Conservation (phyloP, 2,329 filamentous ascomycete species). For the Phoma herbarum region DNA sequence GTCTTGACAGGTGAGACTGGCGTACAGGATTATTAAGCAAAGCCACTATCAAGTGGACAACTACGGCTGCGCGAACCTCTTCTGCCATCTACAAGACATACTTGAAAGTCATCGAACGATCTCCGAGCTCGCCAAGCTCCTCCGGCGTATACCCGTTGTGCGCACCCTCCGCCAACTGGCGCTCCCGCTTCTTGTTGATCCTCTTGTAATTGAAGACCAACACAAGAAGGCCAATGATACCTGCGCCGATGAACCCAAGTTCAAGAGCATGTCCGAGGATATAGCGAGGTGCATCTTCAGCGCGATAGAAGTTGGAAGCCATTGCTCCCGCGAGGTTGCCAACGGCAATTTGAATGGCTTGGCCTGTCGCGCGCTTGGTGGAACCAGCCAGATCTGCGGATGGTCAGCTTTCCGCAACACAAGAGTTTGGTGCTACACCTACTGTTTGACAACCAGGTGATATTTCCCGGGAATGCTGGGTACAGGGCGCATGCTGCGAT, state of each 20-base stretch:
- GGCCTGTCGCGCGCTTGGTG: slow-evolving; percentile 61
- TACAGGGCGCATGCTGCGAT: slow-evolving; percentile 51
- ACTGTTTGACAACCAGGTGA: slow-evolving; percentile 64
- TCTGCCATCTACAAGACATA: slow-evolving; percentile 62
- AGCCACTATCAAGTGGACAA: not conserved
- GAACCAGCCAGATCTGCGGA: slow-evolving; percentile 61
- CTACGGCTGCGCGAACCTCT: not conserved
- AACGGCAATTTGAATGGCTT: slow-evolving; percentile 59
- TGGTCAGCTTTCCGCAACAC: slow-evolving; percentile 16
- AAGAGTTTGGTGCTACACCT: slow-evolving; percentile 11
- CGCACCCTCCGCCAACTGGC: slow-evolving; percentile 47
- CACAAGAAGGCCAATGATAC: slow-evolving; percentile 56
- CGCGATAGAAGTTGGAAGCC: slow-evolving; percentile 75
- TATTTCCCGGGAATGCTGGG: slow-evolving; percentile 50
- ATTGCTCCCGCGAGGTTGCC: slow-evolving; percentile 65
- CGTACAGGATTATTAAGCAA: slow-evolving; percentile 57
- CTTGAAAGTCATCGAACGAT: slow-evolving; percentile 69
- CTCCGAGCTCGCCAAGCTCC: slow-evolving; percentile 67
- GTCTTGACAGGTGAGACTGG: slow-evolving; percentile 57
- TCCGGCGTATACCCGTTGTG: slow-evolving; percentile 57
- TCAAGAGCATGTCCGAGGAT: slow-evolving; percentile 62
- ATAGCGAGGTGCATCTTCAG: slow-evolving; percentile 59
- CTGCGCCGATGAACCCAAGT: slow-evolving; percentile 59
- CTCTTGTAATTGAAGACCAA: slow-evolving; percentile 62
- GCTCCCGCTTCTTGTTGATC: slow-evolving; percentile 66